Percentiles rank a stretch among this genome's conserved stretches.
These are phyloP conservation scores for Candida montana DNA, from an alignment of 805 yeast species.

Conservation along the genomic window DNA sequence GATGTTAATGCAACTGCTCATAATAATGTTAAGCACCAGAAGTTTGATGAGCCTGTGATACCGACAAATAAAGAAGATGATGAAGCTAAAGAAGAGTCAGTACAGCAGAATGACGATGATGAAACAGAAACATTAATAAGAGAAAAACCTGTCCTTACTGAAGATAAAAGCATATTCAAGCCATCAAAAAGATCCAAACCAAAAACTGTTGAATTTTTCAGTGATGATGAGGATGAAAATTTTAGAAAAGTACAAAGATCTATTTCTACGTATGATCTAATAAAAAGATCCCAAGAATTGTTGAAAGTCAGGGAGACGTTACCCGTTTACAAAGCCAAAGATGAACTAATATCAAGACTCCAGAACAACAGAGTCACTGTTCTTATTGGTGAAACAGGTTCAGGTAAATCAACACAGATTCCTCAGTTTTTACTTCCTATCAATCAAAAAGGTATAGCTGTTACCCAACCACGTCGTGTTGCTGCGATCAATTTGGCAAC, in stretches of 20 bases:
- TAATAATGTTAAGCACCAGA: constrained; percentile 5
- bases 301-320: constrained; percentile 49
- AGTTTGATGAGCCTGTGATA: not conserved
- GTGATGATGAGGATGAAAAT: constrained; percentile 32
- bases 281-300: constrained; percentile 36
- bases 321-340: constrained; percentile 74
- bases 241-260: constrained; percentile 14
- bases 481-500: constrained; percentile 94
- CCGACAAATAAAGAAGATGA: constrained; percentile 1
- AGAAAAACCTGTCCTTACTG: constrained; percentile 8
- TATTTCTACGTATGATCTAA: constrained; percentile 27
- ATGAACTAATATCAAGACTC: constrained; percentile 53
- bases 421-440: constrained; percentile 78
- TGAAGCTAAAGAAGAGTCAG: not conserved
- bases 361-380: constrained; percentile 60
- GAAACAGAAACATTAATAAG: constrained; percentile 5
- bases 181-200: constrained; percentile 3
- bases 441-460: constrained; percentile 60
- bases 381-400: constrained; percentile 94
- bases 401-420: constrained; percentile 95
- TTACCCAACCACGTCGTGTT: constrained; percentile 96
- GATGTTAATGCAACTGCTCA: not conserved
- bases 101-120: not conserved
- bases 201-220: constrained; percentile 32
- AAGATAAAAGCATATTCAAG: not conserved